Base-by-base conservation (phyloP, 2,329 filamentous ascomycete genomes). In the Neonectria hederae region DNA sequence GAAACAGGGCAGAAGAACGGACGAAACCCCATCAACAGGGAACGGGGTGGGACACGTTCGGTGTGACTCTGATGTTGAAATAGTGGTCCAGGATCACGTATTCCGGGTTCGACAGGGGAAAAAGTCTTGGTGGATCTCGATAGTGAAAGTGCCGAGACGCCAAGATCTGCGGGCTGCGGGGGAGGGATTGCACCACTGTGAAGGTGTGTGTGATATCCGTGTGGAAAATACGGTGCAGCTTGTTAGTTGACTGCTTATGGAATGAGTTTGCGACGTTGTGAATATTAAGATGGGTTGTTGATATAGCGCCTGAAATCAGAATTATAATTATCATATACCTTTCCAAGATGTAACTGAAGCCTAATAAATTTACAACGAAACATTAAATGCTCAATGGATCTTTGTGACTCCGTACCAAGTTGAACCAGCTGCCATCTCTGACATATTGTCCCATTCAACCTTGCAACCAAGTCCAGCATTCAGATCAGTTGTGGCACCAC, bases 21-120 rank as follows among this genome's bases (percentile, higher is more conserved):
- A 8, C 14, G 28, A 46, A 48, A 26, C 55, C 43, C 52, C 57
- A 64, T 57, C 49, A 63, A 56, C 40, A 45, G 32, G 49, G 55
- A 65, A 48, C 38, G 38, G 53, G 30, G 51, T 65, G 55, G 62
- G 58, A 56, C 30, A 28, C 19, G n/a, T 55, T 62, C 49, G 58
- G 62, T 52, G 53, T 54, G 21, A 45, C 62, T 63, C 55, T 32
- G 48, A 63, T 69, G 66, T 68, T 59, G 69, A 70, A 66, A 71
- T 71, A 43, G 42, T 35, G 52, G 56, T 21, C 45, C 24, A 46
- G 40, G 52, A 71, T 71, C 65, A 63, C 69, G 69, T 38, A 62
- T 66, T 66, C 42, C 24, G 40, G 35, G 32, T 7, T 49, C 32
- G 51, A 51, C 53, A 60, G 35, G 54, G 62, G 56, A 40, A n/a